Evolutionary conservation across 2,329 filamentous ascomycete species (phyloP), one percentile per base, ranked within the genome.

Genomic region (Ceratocystis ficicola): DNA sequence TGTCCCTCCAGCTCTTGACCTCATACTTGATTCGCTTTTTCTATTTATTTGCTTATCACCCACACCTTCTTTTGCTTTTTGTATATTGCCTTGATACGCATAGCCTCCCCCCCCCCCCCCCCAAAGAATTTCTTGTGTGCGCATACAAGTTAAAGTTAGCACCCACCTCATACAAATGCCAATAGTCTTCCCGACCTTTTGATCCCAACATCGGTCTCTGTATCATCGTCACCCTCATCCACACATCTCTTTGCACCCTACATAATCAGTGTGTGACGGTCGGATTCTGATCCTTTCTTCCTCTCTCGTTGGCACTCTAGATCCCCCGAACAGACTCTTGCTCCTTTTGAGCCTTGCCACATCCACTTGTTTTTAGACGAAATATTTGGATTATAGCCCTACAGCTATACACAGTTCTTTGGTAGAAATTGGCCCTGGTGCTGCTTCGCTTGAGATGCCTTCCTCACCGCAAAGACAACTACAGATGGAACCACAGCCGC

Each of bases 31-130:
- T 22, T 12, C 44, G 5, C 12, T 1, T 22, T 28, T 25, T 63
- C 61, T 28, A 25, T 63, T 30, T 63, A 63, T 63, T 46, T 4
- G 20, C 44, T 32, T 50, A 6, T 20, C 41, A 28, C 22, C 25
- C 7, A 44, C 36, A 63, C 44, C 44, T 63, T 46, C 44, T 20
- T 17, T 30, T 32, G 44, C 22, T 25, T 63, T 17, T 63, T 50
- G 28, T n/a, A 63, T 32, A 36, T 50, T 63, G 61, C 32, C 61
- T 48, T 44, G 41, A 32, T 28, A 25, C 25, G 22, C 61, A 44
- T 30, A 46, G 41, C 25, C 7, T 59, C 8, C 1, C 3, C 36
- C 36, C 36, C 25, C 7, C 36, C 8, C 1, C 3, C 36, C 36
- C 36, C 10, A 41, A 30, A n/a, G 28, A 36, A 28, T 8, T 59